Evolutionary conservation across 2,329 filamentous ascomycete genomes (phyloP).

Genomic region (Verticillium zaregamsianum): DNA sequence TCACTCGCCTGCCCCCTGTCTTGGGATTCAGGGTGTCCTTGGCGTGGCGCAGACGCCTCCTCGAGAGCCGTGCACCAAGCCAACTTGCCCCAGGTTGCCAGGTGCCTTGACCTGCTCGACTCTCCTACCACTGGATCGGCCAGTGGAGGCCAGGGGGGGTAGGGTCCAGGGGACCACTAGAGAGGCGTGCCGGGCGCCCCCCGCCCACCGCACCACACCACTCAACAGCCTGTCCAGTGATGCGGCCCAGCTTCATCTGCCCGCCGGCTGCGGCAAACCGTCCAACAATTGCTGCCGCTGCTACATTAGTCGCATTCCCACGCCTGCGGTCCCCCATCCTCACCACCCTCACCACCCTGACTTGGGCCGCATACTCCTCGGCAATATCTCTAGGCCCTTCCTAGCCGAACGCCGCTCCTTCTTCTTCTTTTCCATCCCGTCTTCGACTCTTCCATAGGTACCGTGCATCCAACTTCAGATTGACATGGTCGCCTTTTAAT

Average conservation of each 20-base stretch:
- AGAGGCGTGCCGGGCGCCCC: background rate
- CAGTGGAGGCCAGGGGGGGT: background rate
- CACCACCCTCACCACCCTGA: conserved; percentile 4
- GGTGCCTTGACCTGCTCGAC: too few relatives aligned
- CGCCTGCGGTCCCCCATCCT: conserved; percentile 9
- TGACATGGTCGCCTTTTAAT: conserved; percentile 11
- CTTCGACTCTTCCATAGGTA: conserved; percentile 1
- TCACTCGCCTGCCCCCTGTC: background rate
- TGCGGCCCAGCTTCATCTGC: background rate
- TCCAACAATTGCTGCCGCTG: background rate
- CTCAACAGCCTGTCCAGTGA: background rate
- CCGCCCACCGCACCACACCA: background rate
- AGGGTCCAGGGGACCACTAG: background rate
- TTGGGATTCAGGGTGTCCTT: background rate
- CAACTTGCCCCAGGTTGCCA: background rate
- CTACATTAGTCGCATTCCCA: conserved; percentile 1
- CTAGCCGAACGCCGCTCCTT: background rate
- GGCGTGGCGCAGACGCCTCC: background rate
- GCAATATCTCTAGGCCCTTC: background rate
- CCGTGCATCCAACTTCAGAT: conserved; percentile 1
- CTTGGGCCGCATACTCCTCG: background rate
- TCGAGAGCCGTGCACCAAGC: background rate
- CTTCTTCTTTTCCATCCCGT: background rate
- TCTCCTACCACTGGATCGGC: background rate
- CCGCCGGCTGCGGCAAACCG: background rate